A percentile compares a stretch with the other conserved stretches of the same genome.
Evolutionary conservation across 2,329 filamentous ascomycete genomes (phyloP).

Genomic region (Aspergillus texensis): DNA sequence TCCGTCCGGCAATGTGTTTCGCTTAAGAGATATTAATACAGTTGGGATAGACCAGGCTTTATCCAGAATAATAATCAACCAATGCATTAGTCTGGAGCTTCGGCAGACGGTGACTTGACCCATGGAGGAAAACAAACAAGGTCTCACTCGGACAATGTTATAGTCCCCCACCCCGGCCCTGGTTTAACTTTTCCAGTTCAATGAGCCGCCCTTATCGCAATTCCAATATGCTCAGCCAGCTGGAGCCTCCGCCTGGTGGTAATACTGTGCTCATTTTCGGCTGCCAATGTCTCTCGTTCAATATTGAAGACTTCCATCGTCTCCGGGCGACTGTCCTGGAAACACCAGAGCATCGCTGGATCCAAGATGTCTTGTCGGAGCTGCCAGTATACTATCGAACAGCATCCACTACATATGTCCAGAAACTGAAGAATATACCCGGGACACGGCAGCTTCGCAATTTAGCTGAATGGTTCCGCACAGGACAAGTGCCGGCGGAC

Average conservation of each 20-base stretch:
- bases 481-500: constrained; percentile 7
- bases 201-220: not conserved
- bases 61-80: too few species aligned
- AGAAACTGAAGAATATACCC: constrained; percentile 3
- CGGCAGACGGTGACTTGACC: not conserved
- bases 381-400: constrained; percentile 17
- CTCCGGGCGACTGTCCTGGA: constrained; percentile 17
- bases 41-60: not conserved
- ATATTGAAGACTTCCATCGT: constrained; percentile 13
- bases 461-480: constrained; percentile 16
- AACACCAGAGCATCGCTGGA: constrained; percentile 16
- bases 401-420: constrained; percentile 8
- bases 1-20: constrained; percentile 11
- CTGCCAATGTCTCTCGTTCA: constrained; percentile 22
- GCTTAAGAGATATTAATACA: constrained; percentile 7
- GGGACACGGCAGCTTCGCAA: constrained; percentile 12
- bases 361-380: constrained; percentile 17
- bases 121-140: not conserved
- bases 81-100: too few species aligned
- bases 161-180: not conserved
- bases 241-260: not conserved
- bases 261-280: constrained; percentile 20
- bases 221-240: not conserved
- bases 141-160: not conserved
- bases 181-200: not conserved